These are phyloP conservation scores for Ormosia semicastrata DNA, from an alignment of 306 rosid genomes.

Conservation along the genomic window DNA sequence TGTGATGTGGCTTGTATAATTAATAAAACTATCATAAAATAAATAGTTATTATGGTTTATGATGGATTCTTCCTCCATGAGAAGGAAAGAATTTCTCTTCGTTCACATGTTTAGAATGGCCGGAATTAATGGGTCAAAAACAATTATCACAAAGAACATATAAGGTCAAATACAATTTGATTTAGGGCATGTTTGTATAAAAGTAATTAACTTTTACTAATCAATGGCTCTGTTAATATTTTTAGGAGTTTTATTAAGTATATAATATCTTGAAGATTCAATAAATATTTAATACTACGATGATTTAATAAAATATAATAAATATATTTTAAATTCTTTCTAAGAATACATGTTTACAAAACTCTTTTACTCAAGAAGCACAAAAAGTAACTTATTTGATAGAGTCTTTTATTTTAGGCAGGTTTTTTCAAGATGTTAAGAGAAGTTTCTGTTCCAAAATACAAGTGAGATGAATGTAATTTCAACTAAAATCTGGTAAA, in stretches of 20 bases:
- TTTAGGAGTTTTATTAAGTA: too few relatives aligned
- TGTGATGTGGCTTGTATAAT: too few relatives aligned
- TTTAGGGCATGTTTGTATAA: neutral
- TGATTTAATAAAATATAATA: neutral
- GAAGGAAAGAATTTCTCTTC: too few relatives aligned
- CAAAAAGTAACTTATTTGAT: neutral
- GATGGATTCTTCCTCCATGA: too few relatives aligned
- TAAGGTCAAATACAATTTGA: neutral
- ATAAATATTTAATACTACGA: too few relatives aligned
- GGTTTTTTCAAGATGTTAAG: neutral
- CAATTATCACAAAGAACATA: neutral
- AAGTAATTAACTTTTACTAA: too few relatives aligned
- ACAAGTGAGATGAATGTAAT: neutral
- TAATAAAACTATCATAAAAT: too few relatives aligned
- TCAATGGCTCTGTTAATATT: too few relatives aligned
- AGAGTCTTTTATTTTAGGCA: neutral
- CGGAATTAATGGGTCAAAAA: neutral
- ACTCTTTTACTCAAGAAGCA: neutral
- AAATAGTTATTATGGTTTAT: too few relatives aligned
- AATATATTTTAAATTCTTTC: neutral
- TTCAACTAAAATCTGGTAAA: neutral
- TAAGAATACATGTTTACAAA: neutral
- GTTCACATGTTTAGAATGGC: neutral
- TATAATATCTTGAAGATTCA: too few relatives aligned
- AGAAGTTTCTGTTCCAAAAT: neutral